These are phyloP conservation scores for Chlorella ohadii DNA, from an alignment of 139 green algal species.

Conservation along the genomic window DNA sequence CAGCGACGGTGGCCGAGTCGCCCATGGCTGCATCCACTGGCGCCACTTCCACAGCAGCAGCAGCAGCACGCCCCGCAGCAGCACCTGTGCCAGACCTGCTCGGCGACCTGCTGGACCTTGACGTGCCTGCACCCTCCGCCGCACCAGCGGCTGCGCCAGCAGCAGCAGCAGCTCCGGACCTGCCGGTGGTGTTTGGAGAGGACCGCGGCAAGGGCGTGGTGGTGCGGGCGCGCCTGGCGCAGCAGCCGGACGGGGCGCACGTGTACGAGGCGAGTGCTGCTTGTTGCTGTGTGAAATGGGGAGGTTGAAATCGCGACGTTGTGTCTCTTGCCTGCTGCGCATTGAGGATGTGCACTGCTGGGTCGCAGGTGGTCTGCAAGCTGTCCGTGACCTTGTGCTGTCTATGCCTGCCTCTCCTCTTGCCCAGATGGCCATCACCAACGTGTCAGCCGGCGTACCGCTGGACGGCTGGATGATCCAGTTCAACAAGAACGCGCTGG, in stretches of 20 bases:
- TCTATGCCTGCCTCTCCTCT: background rate
- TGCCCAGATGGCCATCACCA: slow-evolving; percentile 73
- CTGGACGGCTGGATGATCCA: slow-evolving; percentile 95
- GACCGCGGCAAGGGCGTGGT: slow-evolving; percentile 84
- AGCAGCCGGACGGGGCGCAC: background rate
- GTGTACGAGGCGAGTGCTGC: background rate
- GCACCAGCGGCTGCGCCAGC: slow-evolving; percentile 29
- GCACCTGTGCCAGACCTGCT: slow-evolving; percentile 57
- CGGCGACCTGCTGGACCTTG: slow-evolving; percentile 82
- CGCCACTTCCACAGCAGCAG: slow-evolving; percentile 2
- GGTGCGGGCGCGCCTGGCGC: slow-evolving; percentile 55
- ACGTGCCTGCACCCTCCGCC: slow-evolving; percentile 30
- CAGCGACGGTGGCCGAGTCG: slow-evolving; percentile 5
- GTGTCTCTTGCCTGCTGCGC: too few relatives aligned
- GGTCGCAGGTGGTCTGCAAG: too few relatives aligned
- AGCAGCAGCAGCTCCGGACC: slow-evolving; percentile 25
- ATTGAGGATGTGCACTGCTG: too few relatives aligned
- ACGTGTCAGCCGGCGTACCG: slow-evolving; percentile 44
- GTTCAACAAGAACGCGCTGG: slow-evolving; percentile 95
- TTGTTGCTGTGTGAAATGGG: too few relatives aligned
- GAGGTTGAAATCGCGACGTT: too few relatives aligned
- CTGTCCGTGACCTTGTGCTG: too few relatives aligned
- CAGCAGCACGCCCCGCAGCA: background rate
- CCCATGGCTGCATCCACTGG: background rate
- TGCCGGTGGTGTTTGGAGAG: slow-evolving; percentile 75